Percentiles rank a stretch among this genome's conserved stretches.
Conservation (phyloP, 345 rosid species). For the Ceriops zippeliana region DNA sequence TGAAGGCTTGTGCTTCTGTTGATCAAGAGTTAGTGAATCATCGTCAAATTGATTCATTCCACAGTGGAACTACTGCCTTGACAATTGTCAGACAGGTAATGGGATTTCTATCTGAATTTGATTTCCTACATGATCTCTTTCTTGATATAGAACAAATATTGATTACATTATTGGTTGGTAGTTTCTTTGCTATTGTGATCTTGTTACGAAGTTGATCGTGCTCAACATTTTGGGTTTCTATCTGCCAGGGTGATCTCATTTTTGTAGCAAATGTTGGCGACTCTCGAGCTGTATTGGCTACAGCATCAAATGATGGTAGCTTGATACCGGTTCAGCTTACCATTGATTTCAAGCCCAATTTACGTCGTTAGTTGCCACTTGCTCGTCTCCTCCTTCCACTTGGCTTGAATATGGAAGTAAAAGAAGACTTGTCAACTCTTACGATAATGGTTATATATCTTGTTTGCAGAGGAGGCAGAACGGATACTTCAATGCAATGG, state of each 20-base stretch:
- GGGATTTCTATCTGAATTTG: too few species aligned
- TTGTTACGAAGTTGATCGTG: background rate
- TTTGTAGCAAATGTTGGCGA: conserved; percentile 84
- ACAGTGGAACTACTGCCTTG: conserved; percentile 85
- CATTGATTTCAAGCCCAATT: conserved; percentile 76
- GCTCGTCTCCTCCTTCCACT: background rate
- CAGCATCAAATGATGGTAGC: conserved; percentile 70
- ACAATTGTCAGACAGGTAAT: conserved; percentile 82
- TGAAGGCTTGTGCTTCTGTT: conserved; percentile 74
- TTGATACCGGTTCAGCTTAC: conserved; percentile 78
- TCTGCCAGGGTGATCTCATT: conserved; percentile 61
- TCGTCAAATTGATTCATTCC: conserved; percentile 62
- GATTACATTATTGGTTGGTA: background rate
- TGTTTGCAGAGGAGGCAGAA: conserved; percentile 72
- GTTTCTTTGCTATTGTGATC: background rate
- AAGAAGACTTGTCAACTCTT: background rate
- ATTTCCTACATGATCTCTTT: too few species aligned
- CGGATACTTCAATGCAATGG: conserved; percentile 69
- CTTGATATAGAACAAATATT: too few species aligned
- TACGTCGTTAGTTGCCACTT: conserved; percentile 76
- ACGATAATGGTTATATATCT: conserved; percentile 2
- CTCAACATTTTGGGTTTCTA: conserved; percentile 10
- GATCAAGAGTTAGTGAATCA: conserved; percentile 67
- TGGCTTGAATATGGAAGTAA: background rate
- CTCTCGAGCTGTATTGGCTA: conserved; percentile 85